Base-by-base conservation (phyloP, 2,329 filamentous ascomycete species). In the Colletotrichum costaricense region DNA sequence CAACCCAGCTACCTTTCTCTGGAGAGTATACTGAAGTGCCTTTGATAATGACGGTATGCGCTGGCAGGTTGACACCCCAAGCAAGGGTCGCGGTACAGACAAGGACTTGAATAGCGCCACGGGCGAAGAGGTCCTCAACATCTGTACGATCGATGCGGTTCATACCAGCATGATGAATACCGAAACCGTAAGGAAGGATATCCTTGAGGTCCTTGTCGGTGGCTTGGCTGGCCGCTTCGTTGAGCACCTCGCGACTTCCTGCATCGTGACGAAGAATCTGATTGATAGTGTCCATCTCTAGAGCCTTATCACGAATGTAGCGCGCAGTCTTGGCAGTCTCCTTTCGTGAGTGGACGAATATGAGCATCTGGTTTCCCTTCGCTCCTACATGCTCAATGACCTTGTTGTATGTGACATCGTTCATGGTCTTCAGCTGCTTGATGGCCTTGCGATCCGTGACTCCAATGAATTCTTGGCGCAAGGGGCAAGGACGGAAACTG, bases 381-480 rank as follows among this genome's bases (percentile, higher is more conserved):
- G 93, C 92, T 7, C 97, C 97, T 35, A 98, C 96, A 80, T 98
- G 96, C 82, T 99, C 97, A 67, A 99, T 90, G 33, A 98, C 95
- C 83, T 99, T 99, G 76, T 93, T 97, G 83, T 99, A 99, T 71
- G 95, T 98, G 67, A 99, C 95, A 78, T 99, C 97, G 80, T 99
- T 99, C 97, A 99, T 99, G 1, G 94, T 97, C 88, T 98, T 98
- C 67, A 99, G 87, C 82, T 99, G 97, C 84, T 98, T 99, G 85
- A 99, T 99, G 6, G 97, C 94, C 82, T 98, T 98, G 85, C 97
- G 97, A 77, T 99, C 97, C 0, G 96, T 98, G 56, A 99, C 94
- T 66, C 97, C 97, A 77, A 99, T 94, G 80, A 98, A 99, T 82
- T 99, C 97, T 81, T 99, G 97, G 78, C 94, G 95, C 78, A 99